Base-by-base conservation (phyloP, 2,329 filamentous ascomycete species). In the Orbilia blumenaviensis region DNA sequence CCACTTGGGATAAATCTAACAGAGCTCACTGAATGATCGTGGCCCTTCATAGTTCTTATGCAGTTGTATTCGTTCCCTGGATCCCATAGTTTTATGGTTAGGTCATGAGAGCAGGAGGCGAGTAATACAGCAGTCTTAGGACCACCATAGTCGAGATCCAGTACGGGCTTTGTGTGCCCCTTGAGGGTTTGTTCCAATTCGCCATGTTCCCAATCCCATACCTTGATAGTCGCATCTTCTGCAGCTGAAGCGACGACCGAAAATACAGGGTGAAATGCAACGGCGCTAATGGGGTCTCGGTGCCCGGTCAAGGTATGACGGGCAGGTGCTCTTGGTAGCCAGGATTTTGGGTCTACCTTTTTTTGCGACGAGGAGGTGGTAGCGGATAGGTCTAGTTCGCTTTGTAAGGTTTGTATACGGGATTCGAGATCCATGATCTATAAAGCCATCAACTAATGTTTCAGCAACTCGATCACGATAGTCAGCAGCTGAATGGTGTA, bases 11-110 rank as follows among this genome's bases (percentile, higher is more conserved):
- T 90, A 82, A 97, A 97, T 6, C 93, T 90, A 32, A 97, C 90
- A 1, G 92, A 90, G 79, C 91, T 95, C 66, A 97, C 92, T 78
- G 91, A 95, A 82, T 97, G 94, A 80, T 97, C 94, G 83, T 97
- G 94, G 4, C 94, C 94, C 0, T 92, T 91, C 18, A 97, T 85
- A 0, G 94, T 97, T 61, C 93, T 88, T 68, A 97, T 96, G 81
- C 97, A 97, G 83, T 97, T 96, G 85, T 97, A 97, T 74, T 95
- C 92, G 81, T 96, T 91, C 46, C 89, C 88, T 0, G 94, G 94
- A 79, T 97, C 93, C 94, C 94, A 98, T 23, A 97, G 85, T 83
- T 97, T 97, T 84, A 97, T 97, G 1, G 93, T 96, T 48, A 97
- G 84, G 82, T 97, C 94, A 56, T 91, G 93, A 54, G 90, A 93